Evolutionary conservation across 2,329 filamentous ascomycete species (phyloP).

Genomic region (Cladophialophora chaetospira): DNA sequence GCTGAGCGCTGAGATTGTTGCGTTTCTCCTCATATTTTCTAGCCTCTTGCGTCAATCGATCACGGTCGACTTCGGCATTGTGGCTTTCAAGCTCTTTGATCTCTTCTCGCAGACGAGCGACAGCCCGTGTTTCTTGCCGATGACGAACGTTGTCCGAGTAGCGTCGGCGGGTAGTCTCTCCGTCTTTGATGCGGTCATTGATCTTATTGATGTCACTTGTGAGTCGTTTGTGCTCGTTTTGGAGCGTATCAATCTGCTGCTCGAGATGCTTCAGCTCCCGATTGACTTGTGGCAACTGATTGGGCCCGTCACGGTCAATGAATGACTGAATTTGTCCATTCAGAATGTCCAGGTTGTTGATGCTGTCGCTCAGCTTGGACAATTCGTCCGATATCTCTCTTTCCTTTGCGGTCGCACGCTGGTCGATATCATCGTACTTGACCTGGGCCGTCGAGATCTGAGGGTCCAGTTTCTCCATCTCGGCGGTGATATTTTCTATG

Average conservation of each 20-base stretch:
- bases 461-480: conserved; percentile 73
- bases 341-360: conserved; percentile 74
- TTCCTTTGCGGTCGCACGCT: conserved; percentile 71
- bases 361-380: conserved; percentile 69
- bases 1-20: conserved; percentile 70
- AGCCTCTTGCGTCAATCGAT: conserved; percentile 71
- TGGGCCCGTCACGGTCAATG: conserved; percentile 70
- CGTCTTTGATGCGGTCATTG: conserved; percentile 74
- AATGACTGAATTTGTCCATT: conserved; percentile 80
- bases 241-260: conserved; percentile 63
- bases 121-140: conserved; percentile 69
- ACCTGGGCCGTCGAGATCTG: conserved; percentile 74
- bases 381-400: conserved; percentile 70
- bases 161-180: conserved; percentile 79
- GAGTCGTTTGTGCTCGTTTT: conserved; percentile 68
- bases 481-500: conserved; percentile 69
- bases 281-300: conserved; percentile 69
- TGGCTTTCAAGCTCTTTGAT: conserved; percentile 74
- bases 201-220: conserved; percentile 74
- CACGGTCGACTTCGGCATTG: conserved; percentile 80
- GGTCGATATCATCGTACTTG: conserved; percentile 74
- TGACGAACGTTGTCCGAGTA: conserved; percentile 88
- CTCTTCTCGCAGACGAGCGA: conserved; percentile 68
- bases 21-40: conserved; percentile 66
- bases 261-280: conserved; percentile 70